A percentile compares a stretch with the other conserved stretches of the same genome.
Evolutionary conservation across 805 yeast species (phyloP).

Genomic region (Isabelozyma rhagii): DNA sequence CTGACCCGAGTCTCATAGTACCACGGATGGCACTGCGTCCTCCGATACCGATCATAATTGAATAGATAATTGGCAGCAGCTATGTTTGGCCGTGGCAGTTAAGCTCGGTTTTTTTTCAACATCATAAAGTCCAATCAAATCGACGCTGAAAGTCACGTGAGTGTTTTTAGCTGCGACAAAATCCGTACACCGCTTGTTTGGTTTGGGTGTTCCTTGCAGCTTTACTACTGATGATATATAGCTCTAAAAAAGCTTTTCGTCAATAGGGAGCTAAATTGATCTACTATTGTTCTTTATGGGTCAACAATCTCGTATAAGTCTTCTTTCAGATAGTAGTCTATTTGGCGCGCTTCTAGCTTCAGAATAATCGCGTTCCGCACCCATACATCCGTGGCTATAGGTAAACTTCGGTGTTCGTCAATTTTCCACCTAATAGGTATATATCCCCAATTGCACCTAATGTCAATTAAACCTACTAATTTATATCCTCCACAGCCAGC

Average conservation of each 20-base stretch:
- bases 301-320: too few species aligned
- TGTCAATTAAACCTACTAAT: conserved; percentile 27
- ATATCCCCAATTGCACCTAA: conserved; percentile 3
- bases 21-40: conserved; percentile 1
- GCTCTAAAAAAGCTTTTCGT: too few species aligned
- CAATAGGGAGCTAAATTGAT: too few species aligned
- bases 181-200: background rate
- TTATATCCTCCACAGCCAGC: conserved; percentile 75
- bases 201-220: too few species aligned
- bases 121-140: background rate
- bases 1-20: background rate
- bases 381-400: too few species aligned
- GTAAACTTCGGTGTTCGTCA: too few species aligned
- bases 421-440: too few species aligned
- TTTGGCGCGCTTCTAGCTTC: too few species aligned
- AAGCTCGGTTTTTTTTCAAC: background rate
- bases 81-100: background rate
- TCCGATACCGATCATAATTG: background rate
- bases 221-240: too few species aligned
- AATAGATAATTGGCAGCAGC: background rate
- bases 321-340: too few species aligned
- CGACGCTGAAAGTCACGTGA: background rate
- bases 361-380: too few species aligned
- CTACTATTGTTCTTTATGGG: too few species aligned
- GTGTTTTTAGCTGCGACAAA: background rate